These are phyloP conservation scores for Elongisporangium senticosum DNA, from an alignment of 352 stramenopile species.

Conservation along the genomic window DNA sequence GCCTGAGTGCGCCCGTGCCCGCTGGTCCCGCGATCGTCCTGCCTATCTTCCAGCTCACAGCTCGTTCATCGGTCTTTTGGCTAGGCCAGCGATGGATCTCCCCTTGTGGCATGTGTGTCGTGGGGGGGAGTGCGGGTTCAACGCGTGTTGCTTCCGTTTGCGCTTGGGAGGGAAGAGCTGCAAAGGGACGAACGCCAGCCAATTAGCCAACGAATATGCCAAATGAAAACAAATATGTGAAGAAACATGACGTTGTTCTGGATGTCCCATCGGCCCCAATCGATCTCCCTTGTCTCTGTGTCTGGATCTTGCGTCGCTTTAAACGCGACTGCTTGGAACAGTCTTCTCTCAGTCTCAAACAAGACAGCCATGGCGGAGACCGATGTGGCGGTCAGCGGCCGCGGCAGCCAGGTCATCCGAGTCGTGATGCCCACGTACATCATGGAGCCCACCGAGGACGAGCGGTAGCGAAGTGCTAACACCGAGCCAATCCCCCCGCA, in stretches of 20 bases:
- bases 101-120: too few species aligned
- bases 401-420: conserved; percentile 65
- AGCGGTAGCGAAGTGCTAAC: conserved; percentile 37
- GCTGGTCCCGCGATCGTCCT: background rate
- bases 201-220: conserved; percentile 4
- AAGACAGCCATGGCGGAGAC: conserved; percentile 39
- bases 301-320: conserved; percentile 14
- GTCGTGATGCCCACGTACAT: conserved; percentile 82
- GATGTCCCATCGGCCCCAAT: background rate
- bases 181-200: background rate
- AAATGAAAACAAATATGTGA: conserved; percentile 11
- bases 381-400: conserved; percentile 23
- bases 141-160: background rate
- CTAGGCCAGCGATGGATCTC: background rate
- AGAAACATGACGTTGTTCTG: conserved; percentile 2
- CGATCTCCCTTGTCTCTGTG: background rate
- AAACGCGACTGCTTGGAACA: conserved; percentile 7
- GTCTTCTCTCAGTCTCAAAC: background rate
- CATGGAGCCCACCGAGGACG: conserved; percentile 75
- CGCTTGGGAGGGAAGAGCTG: background rate
- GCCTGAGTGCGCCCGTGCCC: background rate
- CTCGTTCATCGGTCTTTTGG: background rate
- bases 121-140: too few species aligned
- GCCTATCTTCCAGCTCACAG: background rate
- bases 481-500: too few species aligned